Base-by-base conservation (phyloP, 2,329 filamentous ascomycete genomes). In the Cercospora canescens region DNA sequence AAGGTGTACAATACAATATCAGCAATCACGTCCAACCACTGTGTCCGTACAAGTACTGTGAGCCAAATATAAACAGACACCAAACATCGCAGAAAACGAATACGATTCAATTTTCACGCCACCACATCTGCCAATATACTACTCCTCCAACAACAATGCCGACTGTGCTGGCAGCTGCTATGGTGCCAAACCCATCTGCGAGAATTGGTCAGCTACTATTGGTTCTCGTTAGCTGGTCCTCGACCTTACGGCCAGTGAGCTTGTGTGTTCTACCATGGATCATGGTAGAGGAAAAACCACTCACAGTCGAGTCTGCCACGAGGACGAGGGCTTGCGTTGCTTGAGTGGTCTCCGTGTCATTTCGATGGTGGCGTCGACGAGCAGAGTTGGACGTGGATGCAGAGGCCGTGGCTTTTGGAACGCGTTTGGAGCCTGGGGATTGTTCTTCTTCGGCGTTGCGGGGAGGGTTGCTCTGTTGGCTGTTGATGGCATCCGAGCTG, bases 121-220 rank as follows among this genome's bases (percentile, higher is more conserved):
- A 7, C 32, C 32, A 35, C 9, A 9, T 12, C 32, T 12, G 32
- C 32, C 32, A 35, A 35, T 12, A 35, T 5, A 35, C 5, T 16
- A 34, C 52, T 14, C 32, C 28, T 30, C 28, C 52, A 7, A 34
- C n/a, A 1, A 56, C 26, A 18, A 56, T 55, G n/a, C 30, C n/a
- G 16, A 11, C 52, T 24, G 32, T 34, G 5, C 28, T 35, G n/a
- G 52, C 28, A 8, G 32, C 32, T 24, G 30, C 32, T 56, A 56
- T 18, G 18, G 52, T 56, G 16, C 52, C 45, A 61, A 52, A 16
- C 21, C 59, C 59, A 61, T 52, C 59, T 61, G 59, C 45, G 59
- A 35, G 59, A 61, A 61, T n/a, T 34, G 28, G 39, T 54, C 59
- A 61, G 59, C 59, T 52, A 61, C 59, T 61, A 52, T 21, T n/a